Evolutionary conservation across 768 basidiomycete genomes (phyloP).

Genomic region (Sarcodon sp.): DNA sequence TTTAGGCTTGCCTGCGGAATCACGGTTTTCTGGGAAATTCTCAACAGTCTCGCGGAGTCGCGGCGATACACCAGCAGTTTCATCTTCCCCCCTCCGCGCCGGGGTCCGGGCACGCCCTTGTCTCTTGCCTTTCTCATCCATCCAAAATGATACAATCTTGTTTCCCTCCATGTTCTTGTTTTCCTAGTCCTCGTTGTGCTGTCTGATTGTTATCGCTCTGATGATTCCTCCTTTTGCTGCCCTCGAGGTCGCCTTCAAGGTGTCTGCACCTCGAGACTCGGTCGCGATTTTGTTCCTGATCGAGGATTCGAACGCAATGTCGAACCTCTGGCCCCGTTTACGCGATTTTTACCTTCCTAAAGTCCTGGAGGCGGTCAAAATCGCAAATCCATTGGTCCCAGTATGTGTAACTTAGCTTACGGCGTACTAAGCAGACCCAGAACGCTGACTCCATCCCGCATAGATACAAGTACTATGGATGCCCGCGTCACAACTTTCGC

Average conservation of each 20-base stretch:
- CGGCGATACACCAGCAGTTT: no score
- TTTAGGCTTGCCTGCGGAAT: no score
- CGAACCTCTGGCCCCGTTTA: constrained; percentile 13
- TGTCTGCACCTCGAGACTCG: constrained; percentile 10
- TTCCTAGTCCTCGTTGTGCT: neutral
- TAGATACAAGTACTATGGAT: constrained; percentile 15
- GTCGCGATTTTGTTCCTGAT: constrained; percentile 16
- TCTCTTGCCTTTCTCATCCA: neutral
- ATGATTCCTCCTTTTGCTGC: neutral
- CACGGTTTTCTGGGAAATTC: no score
- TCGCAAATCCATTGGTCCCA: constrained; percentile 10
- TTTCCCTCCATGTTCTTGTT: neutral
- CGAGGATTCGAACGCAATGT: constrained; percentile 13
- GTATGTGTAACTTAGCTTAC: constrained; percentile 6
- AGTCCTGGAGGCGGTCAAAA: constrained; percentile 13
- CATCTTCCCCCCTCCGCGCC: neutral
- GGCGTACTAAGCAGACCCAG: no score
- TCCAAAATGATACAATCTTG: neutral
- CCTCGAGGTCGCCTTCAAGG: constrained; percentile 6
- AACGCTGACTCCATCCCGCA: neutral
- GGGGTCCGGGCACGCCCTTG: neutral
- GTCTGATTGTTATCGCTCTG: neutral
- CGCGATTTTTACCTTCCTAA: constrained; percentile 12
- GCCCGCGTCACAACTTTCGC: constrained; percentile 8
- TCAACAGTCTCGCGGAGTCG: no score